phyloP scores from a whole-genome alignment of 1,284 basidiomycete genomes.

The Puccinia sorghi region DNA sequence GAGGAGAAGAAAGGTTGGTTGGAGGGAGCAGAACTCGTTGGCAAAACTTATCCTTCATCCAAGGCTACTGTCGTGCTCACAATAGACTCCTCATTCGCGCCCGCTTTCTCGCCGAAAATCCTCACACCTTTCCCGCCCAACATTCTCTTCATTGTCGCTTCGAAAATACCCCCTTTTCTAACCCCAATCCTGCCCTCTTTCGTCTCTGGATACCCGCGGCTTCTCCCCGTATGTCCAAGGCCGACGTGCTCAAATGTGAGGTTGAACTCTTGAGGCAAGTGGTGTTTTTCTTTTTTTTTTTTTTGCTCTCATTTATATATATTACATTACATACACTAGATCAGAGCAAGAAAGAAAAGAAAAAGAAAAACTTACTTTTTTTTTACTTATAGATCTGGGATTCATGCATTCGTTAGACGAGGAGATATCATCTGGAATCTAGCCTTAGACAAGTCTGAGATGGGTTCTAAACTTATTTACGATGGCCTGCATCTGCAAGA shows the following conservation, averaged over 20 bases:
- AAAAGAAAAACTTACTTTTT: not conserved
- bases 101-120: not conserved
- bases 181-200: not conserved
- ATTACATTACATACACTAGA: too few relatives aligned
- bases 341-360: not conserved
- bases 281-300: not conserved
- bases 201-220: not conserved
- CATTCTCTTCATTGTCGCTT: not conserved
- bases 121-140: not conserved
- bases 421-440: conserved; percentile 60
- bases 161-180: not conserved
- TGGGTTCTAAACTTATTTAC: conserved; percentile 57
- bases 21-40: not conserved
- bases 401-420: conserved; percentile 56
- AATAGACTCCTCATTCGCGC: not conserved
- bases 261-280: conserved; percentile 1
- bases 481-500: conserved; percentile 58
- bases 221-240: conserved; percentile 7
- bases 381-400: conserved; percentile 52
- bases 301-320: not conserved
- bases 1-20: not conserved
- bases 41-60: not conserved
- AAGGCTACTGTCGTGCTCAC: conserved; percentile 12
- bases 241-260: conserved; percentile 8
- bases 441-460: conserved; percentile 56